phyloP scores from a whole-genome alignment of 176 grass and related monocot species.

The Oryza rufipogon region DNA sequence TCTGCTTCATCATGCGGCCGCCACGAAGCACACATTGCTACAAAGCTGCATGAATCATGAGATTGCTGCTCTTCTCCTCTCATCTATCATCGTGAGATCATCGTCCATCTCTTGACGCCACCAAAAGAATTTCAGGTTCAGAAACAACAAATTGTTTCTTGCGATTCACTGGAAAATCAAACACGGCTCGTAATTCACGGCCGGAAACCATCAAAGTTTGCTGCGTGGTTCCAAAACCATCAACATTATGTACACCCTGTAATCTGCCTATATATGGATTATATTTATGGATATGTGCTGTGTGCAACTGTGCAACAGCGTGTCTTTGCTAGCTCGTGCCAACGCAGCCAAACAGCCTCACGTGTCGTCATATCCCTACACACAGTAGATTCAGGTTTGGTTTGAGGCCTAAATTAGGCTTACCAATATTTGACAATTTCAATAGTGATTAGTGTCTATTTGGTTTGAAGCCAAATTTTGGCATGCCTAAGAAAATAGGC shows the following conservation, averaged over 20 bases:
- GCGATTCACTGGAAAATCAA: neutral
- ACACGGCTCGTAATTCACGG: neutral
- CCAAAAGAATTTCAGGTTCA: slow-evolving; percentile 18
- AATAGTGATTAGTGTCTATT: no score
- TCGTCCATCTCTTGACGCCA: slow-evolving; percentile 12
- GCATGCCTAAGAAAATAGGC: no score
- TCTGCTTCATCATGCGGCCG: neutral
- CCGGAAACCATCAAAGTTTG: neutral
- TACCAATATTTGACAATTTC: no score
- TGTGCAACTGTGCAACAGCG: no score
- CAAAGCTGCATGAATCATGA: neutral
- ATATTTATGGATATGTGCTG: no score
- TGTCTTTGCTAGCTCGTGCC: no score
- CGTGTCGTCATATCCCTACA: no score
- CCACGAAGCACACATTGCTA: neutral
- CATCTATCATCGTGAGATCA: neutral
- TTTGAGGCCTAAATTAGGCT: no score
- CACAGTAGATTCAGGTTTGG: no score
- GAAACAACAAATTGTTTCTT: neutral
- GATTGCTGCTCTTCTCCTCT: neutral
- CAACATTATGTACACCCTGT: neutral
- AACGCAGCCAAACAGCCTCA: no score
- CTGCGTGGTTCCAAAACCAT: neutral
- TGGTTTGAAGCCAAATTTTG: no score
- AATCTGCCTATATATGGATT: no score